Conservation (phyloP, 495 filamentous ascomycete genomes). For the Tuber melanosporum region DNA sequence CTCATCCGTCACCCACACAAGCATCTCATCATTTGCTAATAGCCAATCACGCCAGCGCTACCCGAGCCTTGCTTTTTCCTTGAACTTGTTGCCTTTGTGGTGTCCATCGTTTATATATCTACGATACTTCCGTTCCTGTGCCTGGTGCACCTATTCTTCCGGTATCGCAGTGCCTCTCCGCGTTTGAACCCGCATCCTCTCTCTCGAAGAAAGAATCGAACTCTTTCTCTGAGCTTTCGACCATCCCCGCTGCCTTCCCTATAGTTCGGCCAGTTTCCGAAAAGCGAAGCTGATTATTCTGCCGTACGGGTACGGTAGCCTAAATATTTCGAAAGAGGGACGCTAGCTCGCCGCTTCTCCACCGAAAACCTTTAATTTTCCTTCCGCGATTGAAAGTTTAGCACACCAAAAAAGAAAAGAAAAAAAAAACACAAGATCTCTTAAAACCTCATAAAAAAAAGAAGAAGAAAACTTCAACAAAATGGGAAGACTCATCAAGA, state of each 20-base stretch:
- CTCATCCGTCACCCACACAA: not conserved
- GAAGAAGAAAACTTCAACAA: slow-evolving; percentile 34
- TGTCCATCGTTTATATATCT: slow-evolving; percentile 32
- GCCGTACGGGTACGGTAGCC: not conserved
- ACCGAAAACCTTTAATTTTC: not conserved
- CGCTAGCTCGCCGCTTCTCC: slow-evolving; percentile 1
- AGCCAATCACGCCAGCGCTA: not conserved
- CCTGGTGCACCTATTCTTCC: slow-evolving; percentile 28
- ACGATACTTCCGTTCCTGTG: slow-evolving; percentile 34
- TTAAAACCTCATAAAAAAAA: slow-evolving; percentile 8
- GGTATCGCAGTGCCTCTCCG: slow-evolving; percentile 21
- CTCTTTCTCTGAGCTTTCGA: slow-evolving; percentile 7
- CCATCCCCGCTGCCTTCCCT: slow-evolving; percentile 4
- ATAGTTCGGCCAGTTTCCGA: not conserved
- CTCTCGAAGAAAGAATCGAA: slow-evolving; percentile 18
- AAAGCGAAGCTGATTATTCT: not conserved
- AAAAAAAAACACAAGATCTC: slow-evolving; percentile 1
- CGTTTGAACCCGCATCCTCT: slow-evolving; percentile 4
- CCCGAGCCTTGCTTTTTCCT: not conserved
- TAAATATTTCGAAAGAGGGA: not conserved
- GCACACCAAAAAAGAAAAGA: not conserved
- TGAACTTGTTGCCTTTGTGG: not conserved
- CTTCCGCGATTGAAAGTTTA: not conserved
- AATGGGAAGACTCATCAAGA: slow-evolving; percentile 98
- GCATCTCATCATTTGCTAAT: not conserved